phyloP scores from a whole-genome alignment of 257 asterid genomes.

The Solanum dulcamara region DNA sequence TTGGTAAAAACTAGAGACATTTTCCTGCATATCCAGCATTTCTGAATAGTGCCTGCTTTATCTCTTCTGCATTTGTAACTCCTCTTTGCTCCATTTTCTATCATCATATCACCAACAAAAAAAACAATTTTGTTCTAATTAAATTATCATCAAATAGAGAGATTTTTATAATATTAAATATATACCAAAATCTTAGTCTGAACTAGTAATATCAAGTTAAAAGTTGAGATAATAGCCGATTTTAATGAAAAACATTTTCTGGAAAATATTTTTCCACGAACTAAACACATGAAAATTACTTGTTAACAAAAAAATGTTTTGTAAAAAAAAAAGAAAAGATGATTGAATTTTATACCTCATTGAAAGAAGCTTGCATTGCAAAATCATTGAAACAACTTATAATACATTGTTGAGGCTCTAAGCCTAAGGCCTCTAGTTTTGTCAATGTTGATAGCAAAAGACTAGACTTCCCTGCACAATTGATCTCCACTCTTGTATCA shows the following conservation, averaged over 20 bases:
- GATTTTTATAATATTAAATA: background rate
- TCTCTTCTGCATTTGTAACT: constrained; percentile 24
- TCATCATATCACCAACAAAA: constrained; percentile 2
- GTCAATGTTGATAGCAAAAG: constrained; percentile 60
- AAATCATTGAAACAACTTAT: constrained; percentile 68
- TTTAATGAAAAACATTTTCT: background rate
- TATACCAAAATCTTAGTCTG: background rate
- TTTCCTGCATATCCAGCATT: constrained; percentile 50
- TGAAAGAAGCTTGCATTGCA: constrained; percentile 62
- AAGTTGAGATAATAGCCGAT: background rate
- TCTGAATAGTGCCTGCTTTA: constrained; percentile 34
- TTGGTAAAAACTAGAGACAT: constrained; percentile 9
- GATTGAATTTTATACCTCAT: constrained; percentile 5
- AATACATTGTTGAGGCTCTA: constrained; percentile 61
- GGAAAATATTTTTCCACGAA: background rate
- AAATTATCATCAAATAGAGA: background rate
- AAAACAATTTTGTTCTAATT: background rate
- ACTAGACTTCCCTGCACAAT: constrained; percentile 43
- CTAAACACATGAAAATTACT: background rate
- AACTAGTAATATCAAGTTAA: background rate
- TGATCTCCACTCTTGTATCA: constrained; percentile 45
- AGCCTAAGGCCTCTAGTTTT: constrained; percentile 52
- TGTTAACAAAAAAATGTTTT: background rate
- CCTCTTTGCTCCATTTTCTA: constrained; percentile 26
- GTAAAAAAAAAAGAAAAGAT: background rate